Conservation (phyloP, 331 rosid genomes). For the Ulmus americana region DNA sequence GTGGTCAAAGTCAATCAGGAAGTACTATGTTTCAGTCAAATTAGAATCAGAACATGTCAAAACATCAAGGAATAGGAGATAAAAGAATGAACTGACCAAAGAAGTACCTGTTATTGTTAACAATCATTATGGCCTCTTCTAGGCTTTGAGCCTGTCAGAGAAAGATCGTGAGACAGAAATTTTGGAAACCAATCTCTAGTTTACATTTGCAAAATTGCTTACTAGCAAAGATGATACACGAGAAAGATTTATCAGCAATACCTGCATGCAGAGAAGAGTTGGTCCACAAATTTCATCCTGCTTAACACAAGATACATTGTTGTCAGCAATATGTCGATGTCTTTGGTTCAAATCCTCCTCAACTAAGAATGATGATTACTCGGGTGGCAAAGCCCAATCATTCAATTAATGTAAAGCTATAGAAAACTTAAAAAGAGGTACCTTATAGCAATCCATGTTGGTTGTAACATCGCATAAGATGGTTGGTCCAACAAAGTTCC, state of each 20-base stretch:
- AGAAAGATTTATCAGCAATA: constrained; percentile 14
- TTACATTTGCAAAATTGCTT: background rate
- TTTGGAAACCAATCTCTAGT: constrained; percentile 8
- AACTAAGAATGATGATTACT: constrained; percentile 16
- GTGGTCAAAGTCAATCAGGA: background rate
- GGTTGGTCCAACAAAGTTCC: constrained; percentile 59
- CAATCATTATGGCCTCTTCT: constrained; percentile 53
- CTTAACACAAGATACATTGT: constrained; percentile 22
- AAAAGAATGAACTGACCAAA: constrained; percentile 3
- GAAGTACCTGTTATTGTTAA: constrained; percentile 50
- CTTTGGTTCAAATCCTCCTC: constrained; percentile 23
- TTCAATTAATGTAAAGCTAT: background rate
- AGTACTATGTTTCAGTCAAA: constrained; percentile 5
- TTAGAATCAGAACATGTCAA: background rate
- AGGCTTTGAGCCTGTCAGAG: constrained; percentile 45
- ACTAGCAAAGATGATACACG: background rate
- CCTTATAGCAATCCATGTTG: constrained; percentile 61
- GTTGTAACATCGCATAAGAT: constrained; percentile 48
- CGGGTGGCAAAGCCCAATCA: constrained; percentile 2
- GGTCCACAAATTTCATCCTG: constrained; percentile 71
- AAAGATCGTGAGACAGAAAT: constrained; percentile 9
- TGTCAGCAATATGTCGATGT: constrained; percentile 33
- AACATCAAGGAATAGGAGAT: background rate
- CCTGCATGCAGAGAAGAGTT: constrained; percentile 62
- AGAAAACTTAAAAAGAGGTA: constrained; percentile 16